Evolutionary conservation across 257 asterid genomes (phyloP).

Genomic region (Cordia subcordata): DNA sequence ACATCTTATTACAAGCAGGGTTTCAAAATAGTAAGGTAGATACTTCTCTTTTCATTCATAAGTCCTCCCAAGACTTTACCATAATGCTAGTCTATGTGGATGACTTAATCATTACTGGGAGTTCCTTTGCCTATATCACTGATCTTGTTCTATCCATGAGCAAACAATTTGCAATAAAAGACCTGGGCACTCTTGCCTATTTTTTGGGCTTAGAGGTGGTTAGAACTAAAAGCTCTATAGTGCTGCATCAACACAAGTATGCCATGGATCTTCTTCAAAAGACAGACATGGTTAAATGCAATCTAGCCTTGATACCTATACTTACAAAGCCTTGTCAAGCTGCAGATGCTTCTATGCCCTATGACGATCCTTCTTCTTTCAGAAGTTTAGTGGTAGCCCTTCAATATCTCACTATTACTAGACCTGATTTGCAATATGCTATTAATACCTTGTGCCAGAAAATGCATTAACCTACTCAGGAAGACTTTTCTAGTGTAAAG

Average conservation of each 20-base stretch:
- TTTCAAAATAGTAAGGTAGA: not conserved
- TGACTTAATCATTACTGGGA: not conserved
- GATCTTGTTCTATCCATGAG: not conserved
- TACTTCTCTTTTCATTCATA: not conserved
- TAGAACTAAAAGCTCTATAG: not conserved
- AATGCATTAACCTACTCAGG: too few relatives aligned
- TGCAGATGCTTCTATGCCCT: too few relatives aligned
- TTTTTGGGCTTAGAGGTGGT: not conserved
- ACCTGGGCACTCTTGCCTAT: not conserved
- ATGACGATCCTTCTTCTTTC: too few relatives aligned
- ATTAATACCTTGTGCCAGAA: too few relatives aligned
- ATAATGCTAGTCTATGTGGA: not conserved
- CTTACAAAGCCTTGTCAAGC: too few relatives aligned
- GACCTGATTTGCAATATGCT: too few relatives aligned
- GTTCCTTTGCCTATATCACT: too few relatives aligned
- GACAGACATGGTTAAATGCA: too few relatives aligned
- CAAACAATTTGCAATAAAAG: not conserved
- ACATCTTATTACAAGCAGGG: not conserved
- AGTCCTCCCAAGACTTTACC: not conserved
- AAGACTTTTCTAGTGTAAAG: too few relatives aligned
- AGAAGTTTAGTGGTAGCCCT: too few relatives aligned
- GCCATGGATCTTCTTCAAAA: not conserved
- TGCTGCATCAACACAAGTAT: not conserved
- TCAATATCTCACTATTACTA: too few relatives aligned
- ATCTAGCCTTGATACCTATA: too few relatives aligned